Conservation (phyloP, 805 yeast genomes). For the Candida pseudoglaebosa region DNA sequence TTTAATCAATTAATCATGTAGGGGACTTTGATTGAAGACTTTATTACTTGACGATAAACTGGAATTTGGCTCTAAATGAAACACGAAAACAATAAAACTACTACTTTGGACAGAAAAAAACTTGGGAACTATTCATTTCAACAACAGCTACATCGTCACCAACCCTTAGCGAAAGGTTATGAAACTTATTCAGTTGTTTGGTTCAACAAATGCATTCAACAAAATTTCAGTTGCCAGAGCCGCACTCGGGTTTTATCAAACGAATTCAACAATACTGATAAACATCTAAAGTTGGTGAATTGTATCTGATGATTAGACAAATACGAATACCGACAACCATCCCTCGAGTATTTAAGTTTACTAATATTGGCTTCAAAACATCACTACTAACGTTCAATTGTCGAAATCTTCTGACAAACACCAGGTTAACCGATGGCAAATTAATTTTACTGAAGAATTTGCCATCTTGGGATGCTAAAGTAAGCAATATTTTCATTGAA, state of each 20-base stretch:
- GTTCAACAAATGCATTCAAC: too few relatives aligned
- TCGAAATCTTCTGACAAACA: background rate
- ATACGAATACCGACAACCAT: constrained; percentile 1
- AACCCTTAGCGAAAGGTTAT: too few relatives aligned
- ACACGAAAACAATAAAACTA: too few relatives aligned
- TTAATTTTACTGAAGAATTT: background rate
- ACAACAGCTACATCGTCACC: too few relatives aligned
- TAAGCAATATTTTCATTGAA: background rate
- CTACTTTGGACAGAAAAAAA: too few relatives aligned
- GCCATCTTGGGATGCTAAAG: background rate
- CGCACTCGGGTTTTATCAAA: background rate
- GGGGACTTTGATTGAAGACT: too few relatives aligned
- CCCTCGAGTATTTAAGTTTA: background rate
- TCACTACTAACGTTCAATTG: background rate
- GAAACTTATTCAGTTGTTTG: too few relatives aligned
- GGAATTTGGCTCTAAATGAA: too few relatives aligned
- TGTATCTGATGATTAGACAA: background rate
- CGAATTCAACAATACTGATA: background rate
- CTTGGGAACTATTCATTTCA: too few relatives aligned
- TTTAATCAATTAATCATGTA: too few relatives aligned
- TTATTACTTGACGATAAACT: too few relatives aligned
- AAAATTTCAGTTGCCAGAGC: background rate
- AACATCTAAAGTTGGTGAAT: background rate
- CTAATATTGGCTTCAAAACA: background rate
- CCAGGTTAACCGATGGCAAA: background rate